Evolutionary conservation across 345 rosid species (phyloP).

Genomic region (Barbarea vulgaris): DNA sequence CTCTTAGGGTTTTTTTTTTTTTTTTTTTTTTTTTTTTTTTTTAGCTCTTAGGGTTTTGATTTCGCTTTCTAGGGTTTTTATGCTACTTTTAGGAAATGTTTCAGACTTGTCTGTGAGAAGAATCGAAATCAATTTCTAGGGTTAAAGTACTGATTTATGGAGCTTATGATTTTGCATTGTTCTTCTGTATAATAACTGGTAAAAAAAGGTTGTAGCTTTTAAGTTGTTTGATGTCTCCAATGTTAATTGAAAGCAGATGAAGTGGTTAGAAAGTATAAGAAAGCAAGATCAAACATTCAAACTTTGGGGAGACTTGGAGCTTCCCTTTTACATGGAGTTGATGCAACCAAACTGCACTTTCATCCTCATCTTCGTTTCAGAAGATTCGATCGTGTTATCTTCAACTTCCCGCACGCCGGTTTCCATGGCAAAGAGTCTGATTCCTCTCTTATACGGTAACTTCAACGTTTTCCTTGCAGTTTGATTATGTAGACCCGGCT

Average conservation of each 20-base stretch:
- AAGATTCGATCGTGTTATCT: constrained; percentile 56
- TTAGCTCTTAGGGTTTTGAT: constrained; percentile 7
- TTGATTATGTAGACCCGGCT: neutral
- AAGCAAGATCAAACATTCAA: constrained; percentile 49
- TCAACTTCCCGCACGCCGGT: constrained; percentile 71
- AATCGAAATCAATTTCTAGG: neutral
- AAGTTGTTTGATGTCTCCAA: neutral
- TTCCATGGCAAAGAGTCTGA: constrained; percentile 45
- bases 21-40: too few species aligned
- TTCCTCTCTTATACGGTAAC: constrained; percentile 41
- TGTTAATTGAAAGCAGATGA: constrained; percentile 39
- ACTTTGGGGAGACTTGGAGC: constrained; percentile 49
- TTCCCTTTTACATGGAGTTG: constrained; percentile 49
- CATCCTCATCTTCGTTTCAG: constrained; percentile 40
- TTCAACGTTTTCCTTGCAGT: neutral
- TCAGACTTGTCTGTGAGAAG: neutral
- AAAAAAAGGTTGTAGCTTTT: constrained; percentile 14
- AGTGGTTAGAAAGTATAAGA: constrained; percentile 46
- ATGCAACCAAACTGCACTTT: constrained; percentile 51
- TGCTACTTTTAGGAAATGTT: neutral
- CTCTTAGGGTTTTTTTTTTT: neutral
- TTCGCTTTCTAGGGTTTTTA: constrained; percentile 16
- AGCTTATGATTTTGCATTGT: neutral
- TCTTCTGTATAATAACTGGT: neutral
- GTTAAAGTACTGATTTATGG: neutral